Percentiles rank a stretch among this genome's conserved stretches.
These are phyloP conservation scores for Lasiodiplodia sp. DNA, from an alignment of 2,329 filamentous ascomycete species.

Conservation along the genomic window DNA sequence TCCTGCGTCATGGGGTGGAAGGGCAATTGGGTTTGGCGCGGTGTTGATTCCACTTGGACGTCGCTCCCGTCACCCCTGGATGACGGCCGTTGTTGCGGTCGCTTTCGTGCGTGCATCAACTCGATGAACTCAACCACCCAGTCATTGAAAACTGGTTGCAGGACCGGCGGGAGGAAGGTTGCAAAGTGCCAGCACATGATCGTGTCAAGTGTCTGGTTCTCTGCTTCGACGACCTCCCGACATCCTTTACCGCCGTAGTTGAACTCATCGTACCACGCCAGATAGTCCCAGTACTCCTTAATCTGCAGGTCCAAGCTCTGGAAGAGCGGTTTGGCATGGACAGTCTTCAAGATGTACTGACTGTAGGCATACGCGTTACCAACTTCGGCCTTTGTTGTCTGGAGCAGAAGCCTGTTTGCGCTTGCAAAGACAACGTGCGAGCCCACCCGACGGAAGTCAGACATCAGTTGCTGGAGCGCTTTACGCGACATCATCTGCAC, in stretches of 20 bases:
- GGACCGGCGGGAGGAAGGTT: constrained; percentile 80
- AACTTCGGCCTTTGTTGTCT: constrained; percentile 96
- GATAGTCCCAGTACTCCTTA: constrained; percentile 99
- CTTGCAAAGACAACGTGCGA: constrained; percentile 96
- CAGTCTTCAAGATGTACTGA: constrained; percentile 97
- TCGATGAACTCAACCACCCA: constrained; percentile 96
- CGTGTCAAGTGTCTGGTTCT: constrained; percentile 83
- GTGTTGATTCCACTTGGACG: constrained; percentile 46
- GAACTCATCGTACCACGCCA: constrained; percentile 98
- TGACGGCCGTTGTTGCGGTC: constrained; percentile 53
- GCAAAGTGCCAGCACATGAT: constrained; percentile 99
- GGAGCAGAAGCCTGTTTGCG: constrained; percentile 85
- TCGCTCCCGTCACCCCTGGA: constrained; percentile 54
- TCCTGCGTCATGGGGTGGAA: constrained; percentile 61
- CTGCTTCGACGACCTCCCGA: constrained; percentile 75
- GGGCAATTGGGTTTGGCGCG: constrained; percentile 67
- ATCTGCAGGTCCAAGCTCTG: constrained; percentile 97
- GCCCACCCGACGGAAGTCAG: constrained; percentile 92
- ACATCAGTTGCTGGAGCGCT: constrained; percentile 95
- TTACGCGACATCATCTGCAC: constrained; percentile 99
- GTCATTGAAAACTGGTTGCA: constrained; percentile 86
- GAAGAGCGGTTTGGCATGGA: constrained; percentile 93
- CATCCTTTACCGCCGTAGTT: constrained; percentile 98
- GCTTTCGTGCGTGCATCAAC: constrained; percentile 88
- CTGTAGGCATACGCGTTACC: constrained; percentile 96